Percentiles rank a stretch among this genome's conserved stretches.
Conservation (phyloP, 2,329 filamentous ascomycete species). For the Ophiostoma sp. region DNA sequence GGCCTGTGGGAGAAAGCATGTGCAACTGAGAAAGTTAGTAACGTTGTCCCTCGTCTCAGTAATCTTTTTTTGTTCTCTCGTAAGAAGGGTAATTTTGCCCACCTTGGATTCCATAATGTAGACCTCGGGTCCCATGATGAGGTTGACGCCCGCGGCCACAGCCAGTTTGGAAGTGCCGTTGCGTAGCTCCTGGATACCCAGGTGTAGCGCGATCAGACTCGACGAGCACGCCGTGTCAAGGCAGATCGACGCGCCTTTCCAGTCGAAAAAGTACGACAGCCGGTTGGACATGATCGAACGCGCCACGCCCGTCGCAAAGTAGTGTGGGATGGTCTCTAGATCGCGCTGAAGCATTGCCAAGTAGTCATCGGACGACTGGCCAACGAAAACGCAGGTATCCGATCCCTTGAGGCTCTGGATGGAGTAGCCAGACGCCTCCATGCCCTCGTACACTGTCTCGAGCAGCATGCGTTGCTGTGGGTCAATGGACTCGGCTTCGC, state of each 20-base stretch:
- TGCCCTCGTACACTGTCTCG: constrained; percentile 40
- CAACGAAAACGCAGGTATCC: constrained; percentile 38
- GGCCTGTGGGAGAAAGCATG: constrained; percentile 48
- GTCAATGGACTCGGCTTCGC: constrained; percentile 39
- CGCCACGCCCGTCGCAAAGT: constrained; percentile 35
- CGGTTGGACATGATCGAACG: constrained; percentile 39
- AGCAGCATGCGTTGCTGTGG: constrained; percentile 39
- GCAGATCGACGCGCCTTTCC: constrained; percentile 40
- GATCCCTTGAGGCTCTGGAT: constrained; percentile 34
- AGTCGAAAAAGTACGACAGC: constrained; percentile 40
- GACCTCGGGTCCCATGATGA: constrained; percentile 37
- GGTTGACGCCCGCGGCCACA: constrained; percentile 37
- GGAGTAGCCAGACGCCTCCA: constrained; percentile 39
- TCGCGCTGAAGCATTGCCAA: constrained; percentile 23
- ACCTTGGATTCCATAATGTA: constrained; percentile 28
- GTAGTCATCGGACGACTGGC: constrained; percentile 37
- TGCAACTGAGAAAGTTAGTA: constrained; percentile 34
- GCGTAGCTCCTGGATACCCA: constrained; percentile 36
- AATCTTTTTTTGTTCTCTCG: neutral
- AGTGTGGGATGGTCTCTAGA: constrained; percentile 24
- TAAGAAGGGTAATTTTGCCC: neutral
- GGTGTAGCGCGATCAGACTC: constrained; percentile 37
- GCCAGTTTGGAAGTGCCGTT: constrained; percentile 33
- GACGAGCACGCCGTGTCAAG: constrained; percentile 44
- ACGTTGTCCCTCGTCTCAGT: neutral